Percentiles rank a stretch among this genome's conserved stretches.
These are phyloP conservation scores for Silene uniflora DNA, from an alignment of 148 eudicot species.

Conservation along the genomic window DNA sequence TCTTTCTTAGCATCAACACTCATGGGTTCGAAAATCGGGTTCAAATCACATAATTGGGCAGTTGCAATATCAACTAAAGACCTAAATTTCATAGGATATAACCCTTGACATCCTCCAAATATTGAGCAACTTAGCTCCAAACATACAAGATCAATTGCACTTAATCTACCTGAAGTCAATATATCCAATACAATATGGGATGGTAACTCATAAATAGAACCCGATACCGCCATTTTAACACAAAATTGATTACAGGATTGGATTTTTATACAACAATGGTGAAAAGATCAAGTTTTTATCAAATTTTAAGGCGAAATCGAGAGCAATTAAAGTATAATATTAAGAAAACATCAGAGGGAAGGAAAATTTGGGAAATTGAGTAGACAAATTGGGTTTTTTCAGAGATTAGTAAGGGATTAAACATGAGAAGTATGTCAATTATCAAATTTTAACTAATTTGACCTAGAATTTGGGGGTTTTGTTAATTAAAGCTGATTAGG, in stretches of 20 bases:
- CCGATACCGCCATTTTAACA: slow-evolving; percentile 51
- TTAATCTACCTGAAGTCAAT: slow-evolving; percentile 61
- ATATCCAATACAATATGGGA: slow-evolving; percentile 74
- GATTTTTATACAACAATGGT: neutral
- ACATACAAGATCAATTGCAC: slow-evolving; percentile 65
- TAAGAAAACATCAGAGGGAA: slow-evolving; percentile 36
- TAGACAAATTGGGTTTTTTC: slow-evolving; percentile 33
- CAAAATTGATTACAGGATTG: neutral
- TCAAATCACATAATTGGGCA: slow-evolving; percentile 57
- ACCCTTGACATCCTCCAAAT: slow-evolving; percentile 51
- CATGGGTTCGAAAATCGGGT: slow-evolving; percentile 46
- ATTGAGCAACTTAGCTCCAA: slow-evolving; percentile 54
- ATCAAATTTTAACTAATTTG: slow-evolving; percentile 7
- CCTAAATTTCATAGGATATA: slow-evolving; percentile 49
- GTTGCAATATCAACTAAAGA: slow-evolving; percentile 81
- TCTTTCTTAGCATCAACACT: slow-evolving; percentile 31
- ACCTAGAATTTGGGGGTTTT: slow-evolving; percentile 6
- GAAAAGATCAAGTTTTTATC: slow-evolving; percentile 13
- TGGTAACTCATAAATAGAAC: slow-evolving; percentile 61
- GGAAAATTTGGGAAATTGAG: slow-evolving; percentile 44
- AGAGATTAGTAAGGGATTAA: slow-evolving; percentile 39
- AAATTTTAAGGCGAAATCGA: slow-evolving; percentile 64
- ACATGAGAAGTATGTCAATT: slow-evolving; percentile 44
- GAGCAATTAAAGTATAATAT: slow-evolving; percentile 44
- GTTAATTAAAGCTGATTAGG: no score